Conservation (phyloP, 2,329 filamentous ascomycete species). For the Malbranchea zuffiana region DNA sequence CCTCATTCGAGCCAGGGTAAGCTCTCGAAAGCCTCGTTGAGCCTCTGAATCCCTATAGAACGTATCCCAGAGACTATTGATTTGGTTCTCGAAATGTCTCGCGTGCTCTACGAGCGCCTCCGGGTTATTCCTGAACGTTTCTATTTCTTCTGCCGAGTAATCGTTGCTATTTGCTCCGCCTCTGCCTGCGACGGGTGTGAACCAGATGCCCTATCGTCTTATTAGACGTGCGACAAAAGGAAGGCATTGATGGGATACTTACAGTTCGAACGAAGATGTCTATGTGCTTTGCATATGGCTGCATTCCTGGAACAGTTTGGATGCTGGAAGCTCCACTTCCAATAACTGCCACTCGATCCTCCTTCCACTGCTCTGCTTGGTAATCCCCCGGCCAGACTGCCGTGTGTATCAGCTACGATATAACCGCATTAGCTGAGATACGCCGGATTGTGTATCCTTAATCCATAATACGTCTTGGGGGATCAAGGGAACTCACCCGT, state of each 20-base stretch:
- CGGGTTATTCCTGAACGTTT: slow-evolving; percentile 13
- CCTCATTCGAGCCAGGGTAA: slow-evolving; percentile 37
- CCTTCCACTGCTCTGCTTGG: slow-evolving; percentile 32
- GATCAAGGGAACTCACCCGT: slow-evolving; percentile 16
- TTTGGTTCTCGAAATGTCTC: slow-evolving; percentile 37
- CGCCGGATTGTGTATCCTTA: no score
- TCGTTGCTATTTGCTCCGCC: slow-evolving; percentile 36
- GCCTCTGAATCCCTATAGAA: slow-evolving; percentile 36
- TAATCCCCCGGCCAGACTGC: slow-evolving; percentile 35
- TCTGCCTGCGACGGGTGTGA: slow-evolving; percentile 37
- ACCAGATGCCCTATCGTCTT: slow-evolving; percentile 21
- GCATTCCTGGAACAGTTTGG: slow-evolving; percentile 31
- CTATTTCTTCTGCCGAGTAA: slow-evolving; percentile 15
- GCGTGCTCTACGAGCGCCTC: slow-evolving; percentile 31
- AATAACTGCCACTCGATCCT: slow-evolving; percentile 28
- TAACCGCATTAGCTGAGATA: no score
- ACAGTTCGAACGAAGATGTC: slow-evolving; percentile 29
- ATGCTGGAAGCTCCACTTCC: slow-evolving; percentile 32
- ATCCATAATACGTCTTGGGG: background rate
- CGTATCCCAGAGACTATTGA: slow-evolving; percentile 39
- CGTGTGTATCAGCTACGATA: slow-evolving; percentile 32
- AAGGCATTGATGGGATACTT: background rate
- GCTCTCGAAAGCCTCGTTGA: slow-evolving; percentile 31
- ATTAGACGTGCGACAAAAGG: background rate
- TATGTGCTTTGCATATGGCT: slow-evolving; percentile 31